Evolutionary conservation across 768 basidiomycete genomes (phyloP), one percentile per base, ranked within the genome.

Genomic region (Solioccasus polychromus): DNA sequence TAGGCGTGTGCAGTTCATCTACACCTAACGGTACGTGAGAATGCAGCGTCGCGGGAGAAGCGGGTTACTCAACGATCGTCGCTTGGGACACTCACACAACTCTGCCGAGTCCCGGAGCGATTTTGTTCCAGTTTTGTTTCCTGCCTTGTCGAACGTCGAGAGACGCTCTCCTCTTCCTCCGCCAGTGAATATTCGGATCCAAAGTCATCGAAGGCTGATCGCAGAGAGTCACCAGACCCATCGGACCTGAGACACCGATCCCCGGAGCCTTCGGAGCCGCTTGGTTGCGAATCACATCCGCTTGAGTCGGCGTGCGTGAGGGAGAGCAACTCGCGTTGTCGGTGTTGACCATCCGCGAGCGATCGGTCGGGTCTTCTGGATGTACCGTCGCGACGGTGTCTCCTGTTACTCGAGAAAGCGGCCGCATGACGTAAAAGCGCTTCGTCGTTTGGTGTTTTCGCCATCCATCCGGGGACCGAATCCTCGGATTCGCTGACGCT

Each of bases 101-200:
- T 42, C 14, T 47, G 58, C 18, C 48, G 46, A 4, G 18, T 6
- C 19, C 36, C 48, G 1, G 38, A 34, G n/a, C 44, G 49, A 3
- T n/a, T 37, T 40, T 42, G 53, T 24, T 50, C 57, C 3, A 15
- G n/a, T 28, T 39, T 52, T n/a, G 29, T 29, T 23, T 42, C 48
- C 34, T 49, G 34, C 24, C 34, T 48, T 9, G 38, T 36, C 8
- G 47, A 40, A n/a, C 19, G 28, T 11, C 24, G 47, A 29, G 32
- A 44, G 11, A 19, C 32, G 20, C 35, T 39, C 11, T 45, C 39
- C 24, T 49, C 39, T 34, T 64, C 59, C n/a, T 61, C 62, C 19
- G 37, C 58, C 4, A 58, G 51, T 14, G 63, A 64, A 46, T 66
- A 62, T 45, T 68, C 69, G 6, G 58, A 63, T 29, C 54, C 61